phyloP scores from a whole-genome alignment of 2,329 filamentous ascomycete species.

The Colletotrichum cuscutae region DNA sequence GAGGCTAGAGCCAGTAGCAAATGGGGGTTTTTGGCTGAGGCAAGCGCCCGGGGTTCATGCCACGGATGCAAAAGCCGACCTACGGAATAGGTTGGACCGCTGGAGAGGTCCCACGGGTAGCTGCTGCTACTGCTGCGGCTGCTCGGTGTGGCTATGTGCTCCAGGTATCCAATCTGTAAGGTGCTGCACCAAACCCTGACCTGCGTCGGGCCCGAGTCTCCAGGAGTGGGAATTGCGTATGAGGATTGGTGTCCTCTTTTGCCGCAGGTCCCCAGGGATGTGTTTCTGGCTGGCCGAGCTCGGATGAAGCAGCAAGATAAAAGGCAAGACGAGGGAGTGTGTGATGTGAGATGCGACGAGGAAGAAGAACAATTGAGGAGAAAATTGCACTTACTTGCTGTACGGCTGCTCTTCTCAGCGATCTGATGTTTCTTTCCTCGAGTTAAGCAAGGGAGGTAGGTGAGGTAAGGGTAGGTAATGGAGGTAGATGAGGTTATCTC shows the following conservation, averaged over 20 bases:
- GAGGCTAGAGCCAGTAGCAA: conserved; percentile 28
- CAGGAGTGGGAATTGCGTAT: conserved; percentile 15
- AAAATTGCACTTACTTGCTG: conserved; percentile 7
- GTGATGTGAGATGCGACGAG: neutral
- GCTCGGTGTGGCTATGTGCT: too few relatives aligned
- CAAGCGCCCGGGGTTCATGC: conserved; percentile 10
- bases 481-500: conserved; percentile 28
- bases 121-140: neutral
- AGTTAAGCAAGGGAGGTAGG: neutral
- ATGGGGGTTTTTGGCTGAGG: conserved; percentile 5
- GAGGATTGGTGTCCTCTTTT: conserved; percentile 8
- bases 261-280: conserved; percentile 22
- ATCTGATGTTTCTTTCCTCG: neutral
- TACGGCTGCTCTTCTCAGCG: neutral
- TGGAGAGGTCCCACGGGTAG: conserved; percentile 5
- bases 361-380: neutral
- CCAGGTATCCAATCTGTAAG: too few relatives aligned
- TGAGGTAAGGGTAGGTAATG: neutral
- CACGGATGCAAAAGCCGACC: conserved; percentile 23
- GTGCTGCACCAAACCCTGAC: conserved; percentile 18
- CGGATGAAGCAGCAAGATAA: conserved; percentile 16
- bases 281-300: conserved; percentile 22
- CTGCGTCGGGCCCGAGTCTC: conserved; percentile 23
- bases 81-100: neutral
- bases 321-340: neutral